Conservation (phyloP, 306 rosid genomes). For the Echinosophora koreensis region DNA sequence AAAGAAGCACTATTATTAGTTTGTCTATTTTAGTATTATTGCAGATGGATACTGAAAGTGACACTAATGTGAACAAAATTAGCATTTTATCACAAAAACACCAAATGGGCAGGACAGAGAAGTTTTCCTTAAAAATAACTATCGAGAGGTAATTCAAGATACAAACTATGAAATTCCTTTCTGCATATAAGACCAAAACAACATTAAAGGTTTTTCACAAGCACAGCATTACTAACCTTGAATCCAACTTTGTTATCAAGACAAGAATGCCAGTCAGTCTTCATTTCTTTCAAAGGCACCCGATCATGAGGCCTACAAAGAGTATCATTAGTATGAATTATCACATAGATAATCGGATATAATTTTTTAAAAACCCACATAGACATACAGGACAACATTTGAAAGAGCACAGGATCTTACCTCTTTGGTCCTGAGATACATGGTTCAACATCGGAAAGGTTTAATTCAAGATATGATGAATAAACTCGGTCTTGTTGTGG, state of each 20-base stretch:
- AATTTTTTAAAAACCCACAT: slow-evolving; percentile 30
- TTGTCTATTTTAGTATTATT: background rate
- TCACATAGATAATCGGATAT: background rate
- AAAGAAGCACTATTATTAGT: slow-evolving; percentile 10
- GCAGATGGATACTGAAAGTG: slow-evolving; percentile 29
- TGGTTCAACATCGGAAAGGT: slow-evolving; percentile 83
- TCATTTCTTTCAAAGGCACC: slow-evolving; percentile 86
- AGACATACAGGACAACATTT: slow-evolving; percentile 10
- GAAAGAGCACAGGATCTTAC: slow-evolving; percentile 48
- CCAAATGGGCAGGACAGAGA: background rate
- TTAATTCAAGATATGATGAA: slow-evolving; percentile 89
- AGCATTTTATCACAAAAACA: slow-evolving; percentile 25
- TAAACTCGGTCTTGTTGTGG: slow-evolving; percentile 90
- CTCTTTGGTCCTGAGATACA: slow-evolving; percentile 98
- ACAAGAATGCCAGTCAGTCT: slow-evolving; percentile 91
- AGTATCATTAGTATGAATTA: slow-evolving; percentile 30
- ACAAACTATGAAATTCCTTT: background rate
- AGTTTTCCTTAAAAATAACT: slow-evolving; percentile 17
- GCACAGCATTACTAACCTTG: slow-evolving; percentile 65
- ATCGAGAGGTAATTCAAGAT: slow-evolving; percentile 15
- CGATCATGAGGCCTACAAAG: slow-evolving; percentile 87
- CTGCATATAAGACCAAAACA: slow-evolving; percentile 23
- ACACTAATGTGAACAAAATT: slow-evolving; percentile 28
- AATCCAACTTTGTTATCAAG: slow-evolving; percentile 96
- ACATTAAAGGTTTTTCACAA: background rate